phyloP scores from a whole-genome alignment of 1,284 basidiomycete species.

The Puccinia coronata region DNA sequence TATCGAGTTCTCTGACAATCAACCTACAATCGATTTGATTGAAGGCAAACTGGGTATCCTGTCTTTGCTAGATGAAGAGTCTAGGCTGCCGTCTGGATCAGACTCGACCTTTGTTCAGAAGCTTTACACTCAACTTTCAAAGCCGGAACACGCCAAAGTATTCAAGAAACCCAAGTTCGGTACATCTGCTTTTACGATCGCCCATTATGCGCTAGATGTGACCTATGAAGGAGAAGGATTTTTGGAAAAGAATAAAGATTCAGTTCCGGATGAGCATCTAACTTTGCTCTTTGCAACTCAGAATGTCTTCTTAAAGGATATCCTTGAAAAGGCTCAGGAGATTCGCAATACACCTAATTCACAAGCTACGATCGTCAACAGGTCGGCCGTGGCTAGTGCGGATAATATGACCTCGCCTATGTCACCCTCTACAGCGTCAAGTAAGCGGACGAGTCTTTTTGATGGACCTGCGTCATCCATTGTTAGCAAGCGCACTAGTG shows the following conservation, averaged over 20 bases:
- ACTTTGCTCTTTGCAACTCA: slow-evolving; percentile 77
- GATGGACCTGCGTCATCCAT: slow-evolving; percentile 52
- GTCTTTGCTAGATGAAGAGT: slow-evolving; percentile 94
- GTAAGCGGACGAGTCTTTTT: slow-evolving; percentile 50
- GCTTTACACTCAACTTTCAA: slow-evolving; percentile 80
- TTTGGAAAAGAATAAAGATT: slow-evolving; percentile 98
- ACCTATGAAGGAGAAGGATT: slow-evolving; percentile 98
- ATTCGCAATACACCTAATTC: slow-evolving; percentile 61
- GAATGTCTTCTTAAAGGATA: slow-evolving; percentile 91
- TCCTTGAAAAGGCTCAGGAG: slow-evolving; percentile 82
- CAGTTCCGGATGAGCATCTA: slow-evolving; percentile 98
- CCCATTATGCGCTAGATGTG: slow-evolving; percentile 96
- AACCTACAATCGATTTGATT: slow-evolving; percentile 97
- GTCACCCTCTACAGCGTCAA: slow-evolving; percentile 59
- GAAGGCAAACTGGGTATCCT: slow-evolving; percentile 96
- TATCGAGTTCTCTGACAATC: slow-evolving; percentile 97
- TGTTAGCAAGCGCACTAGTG: slow-evolving; percentile 67
- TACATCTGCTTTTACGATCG: slow-evolving; percentile 93
- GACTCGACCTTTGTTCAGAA: slow-evolving; percentile 94
- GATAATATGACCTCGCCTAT: slow-evolving; percentile 71
- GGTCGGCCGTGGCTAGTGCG: slow-evolving; percentile 69
- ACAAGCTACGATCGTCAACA: slow-evolving; percentile 62
- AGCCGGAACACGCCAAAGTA: slow-evolving; percentile 80
- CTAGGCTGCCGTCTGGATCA: slow-evolving; percentile 88
- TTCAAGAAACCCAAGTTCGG: slow-evolving; percentile 99